Base-by-base conservation (phyloP, 2,329 filamentous ascomycete species). In the Dothiorella sarmentorum region DNA sequence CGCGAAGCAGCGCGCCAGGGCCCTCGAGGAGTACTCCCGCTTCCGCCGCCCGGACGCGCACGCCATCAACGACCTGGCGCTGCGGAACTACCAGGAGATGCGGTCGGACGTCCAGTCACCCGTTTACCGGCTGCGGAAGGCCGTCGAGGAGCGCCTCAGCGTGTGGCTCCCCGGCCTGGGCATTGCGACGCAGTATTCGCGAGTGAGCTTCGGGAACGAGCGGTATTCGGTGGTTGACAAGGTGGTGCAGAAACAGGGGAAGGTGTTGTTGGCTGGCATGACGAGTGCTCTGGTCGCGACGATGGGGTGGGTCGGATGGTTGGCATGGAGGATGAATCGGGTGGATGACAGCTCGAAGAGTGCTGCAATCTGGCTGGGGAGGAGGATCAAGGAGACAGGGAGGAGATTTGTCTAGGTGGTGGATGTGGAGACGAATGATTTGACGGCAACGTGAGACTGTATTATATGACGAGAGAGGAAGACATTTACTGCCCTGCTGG, bases 31-130 rank as follows among this genome's bases (percentile, higher is more conserved):
- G 61, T 99, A 97, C 77, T 90, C 90, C 0, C 74, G 78, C 1
- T 77, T 88, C 55, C 87, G 94, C 3, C 84, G 86, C 3, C 81
- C 85, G 0, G 93, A 99, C 67, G 89, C 91, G 0, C 85, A 93
- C 65, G 86, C 91, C 0, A 97, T 99, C 76, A 96, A 95, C 68
- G 90, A 96, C 65, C 83, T 99, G 3, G 94, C 94, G 0, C 81
- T 95, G 29, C 82, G 90, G 45, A 99, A 99, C 70, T 97, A 97
- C 71, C 80, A 87, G 47, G 94, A 99, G 75, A 99, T 99, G 94
- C 85, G 92, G 9, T 83, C 87, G 0, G 89, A 89, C 3, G 94
- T 97, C 7, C 85, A 88, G 37, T 91, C 86, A 0, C 86, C 84
- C 0, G 68, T 87, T 0, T 97, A 97, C 68, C 82, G 87, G 31